Conservation (phyloP, 2,329 filamentous ascomycete genomes). For the Ciborinia camelliae region DNA sequence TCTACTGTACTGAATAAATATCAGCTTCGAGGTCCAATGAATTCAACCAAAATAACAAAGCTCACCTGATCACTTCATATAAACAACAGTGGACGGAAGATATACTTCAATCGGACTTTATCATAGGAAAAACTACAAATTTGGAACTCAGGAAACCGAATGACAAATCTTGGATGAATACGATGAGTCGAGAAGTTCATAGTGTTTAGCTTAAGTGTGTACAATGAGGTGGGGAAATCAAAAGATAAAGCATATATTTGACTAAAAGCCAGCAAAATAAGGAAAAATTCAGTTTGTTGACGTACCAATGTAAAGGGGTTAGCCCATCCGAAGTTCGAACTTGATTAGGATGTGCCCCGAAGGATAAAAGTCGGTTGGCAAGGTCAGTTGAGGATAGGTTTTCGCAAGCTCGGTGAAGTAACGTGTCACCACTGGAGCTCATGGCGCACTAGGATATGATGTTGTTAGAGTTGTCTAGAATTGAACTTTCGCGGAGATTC, state of each 20-base stretch:
- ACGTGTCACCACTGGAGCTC: background rate
- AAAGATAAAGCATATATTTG: background rate
- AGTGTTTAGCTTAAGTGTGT: background rate
- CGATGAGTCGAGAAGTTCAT: background rate
- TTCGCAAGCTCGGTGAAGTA: constrained; percentile 5
- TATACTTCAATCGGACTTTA: too few relatives aligned
- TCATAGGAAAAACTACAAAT: background rate
- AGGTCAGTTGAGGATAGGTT: background rate
- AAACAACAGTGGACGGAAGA: too few relatives aligned
- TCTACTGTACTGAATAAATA: background rate
- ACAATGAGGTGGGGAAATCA: background rate
- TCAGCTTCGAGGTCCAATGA: too few relatives aligned
- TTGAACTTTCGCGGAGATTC: too few relatives aligned
- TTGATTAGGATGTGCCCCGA: constrained; percentile 6
- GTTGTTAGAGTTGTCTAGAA: background rate
- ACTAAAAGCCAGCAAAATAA: background rate
- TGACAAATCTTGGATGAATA: background rate
- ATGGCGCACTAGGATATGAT: background rate
- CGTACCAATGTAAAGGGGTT: constrained; percentile 3
- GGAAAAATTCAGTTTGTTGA: background rate
- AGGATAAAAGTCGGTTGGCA: background rate
- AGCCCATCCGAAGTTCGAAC: background rate
- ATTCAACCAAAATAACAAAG: too few relatives aligned
- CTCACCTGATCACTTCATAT: too few relatives aligned
- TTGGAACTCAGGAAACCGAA: background rate